Percentiles rank a stretch among this genome's conserved stretches.
phyloP scores from a whole-genome alignment of 495 filamentous ascomycete species.

The Rusavskia elegans region DNA sequence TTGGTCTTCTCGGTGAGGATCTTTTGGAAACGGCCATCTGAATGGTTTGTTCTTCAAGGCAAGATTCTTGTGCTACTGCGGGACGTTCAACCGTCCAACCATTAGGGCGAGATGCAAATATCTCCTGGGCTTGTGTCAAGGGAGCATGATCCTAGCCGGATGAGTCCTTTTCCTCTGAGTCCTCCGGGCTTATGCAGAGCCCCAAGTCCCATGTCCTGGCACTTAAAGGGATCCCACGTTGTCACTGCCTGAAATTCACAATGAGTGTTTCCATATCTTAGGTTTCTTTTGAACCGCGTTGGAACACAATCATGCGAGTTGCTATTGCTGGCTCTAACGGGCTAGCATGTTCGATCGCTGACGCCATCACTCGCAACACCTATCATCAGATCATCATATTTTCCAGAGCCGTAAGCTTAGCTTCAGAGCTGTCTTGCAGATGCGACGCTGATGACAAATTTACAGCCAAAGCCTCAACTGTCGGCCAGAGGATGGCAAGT shows the following conservation, averaged over 20 bases:
- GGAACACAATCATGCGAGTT: conserved; percentile 39
- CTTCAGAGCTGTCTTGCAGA: not conserved
- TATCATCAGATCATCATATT: conserved; percentile 53
- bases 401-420: conserved; percentile 37
- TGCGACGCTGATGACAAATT: conserved; percentile 9
- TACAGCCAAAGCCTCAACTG: conserved; percentile 19
- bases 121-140: not conserved
- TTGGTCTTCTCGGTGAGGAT: not conserved
- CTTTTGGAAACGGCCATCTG: not conserved
- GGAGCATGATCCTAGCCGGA: not conserved
- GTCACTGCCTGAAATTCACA: not conserved
- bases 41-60: not conserved
- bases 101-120: not conserved
- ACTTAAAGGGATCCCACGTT: too few relatives aligned
- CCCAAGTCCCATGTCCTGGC: not conserved
- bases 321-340: conserved; percentile 59
- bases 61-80: not conserved
- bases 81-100: not conserved
- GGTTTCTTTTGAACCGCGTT: not conserved
- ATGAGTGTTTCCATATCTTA: too few relatives aligned
- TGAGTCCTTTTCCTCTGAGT: not conserved
- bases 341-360: conserved; percentile 46
- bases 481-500: conserved; percentile 37
- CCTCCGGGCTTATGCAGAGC: not conserved
- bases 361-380: conserved; percentile 36